Evolutionary conservation across 495 filamentous ascomycete genomes (phyloP).

Genomic region (Choiromyces venosus): DNA sequence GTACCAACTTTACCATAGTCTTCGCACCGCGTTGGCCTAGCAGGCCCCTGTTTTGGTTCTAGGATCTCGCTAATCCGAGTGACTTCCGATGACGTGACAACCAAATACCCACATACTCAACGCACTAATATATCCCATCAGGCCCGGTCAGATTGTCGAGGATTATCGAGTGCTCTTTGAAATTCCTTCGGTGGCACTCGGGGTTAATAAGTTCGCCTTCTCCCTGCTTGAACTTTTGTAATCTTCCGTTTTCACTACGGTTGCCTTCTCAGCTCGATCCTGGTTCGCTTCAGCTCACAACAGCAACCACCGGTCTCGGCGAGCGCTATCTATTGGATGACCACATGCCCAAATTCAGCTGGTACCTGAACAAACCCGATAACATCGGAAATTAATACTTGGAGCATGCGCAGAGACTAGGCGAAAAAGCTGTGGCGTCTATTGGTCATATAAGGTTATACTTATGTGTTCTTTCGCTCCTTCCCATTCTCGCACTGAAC

Average conservation of each 20-base stretch:
- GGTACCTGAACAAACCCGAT: constrained; percentile 1
- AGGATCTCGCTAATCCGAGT: neutral
- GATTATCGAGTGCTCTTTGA: neutral
- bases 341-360: constrained; percentile 1
- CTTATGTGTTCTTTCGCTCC: neutral
- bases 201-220: neutral
- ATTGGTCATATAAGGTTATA: neutral
- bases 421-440: neutral
- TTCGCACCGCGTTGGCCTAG: neutral
- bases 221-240: neutral
- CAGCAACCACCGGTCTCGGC: neutral
- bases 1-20: neutral
- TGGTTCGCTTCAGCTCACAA: neutral
- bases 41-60: neutral
- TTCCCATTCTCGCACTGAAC: neutral
- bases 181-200: neutral
- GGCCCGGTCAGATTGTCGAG: neutral
- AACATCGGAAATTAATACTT: neutral
- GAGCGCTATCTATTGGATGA: neutral
- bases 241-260: neutral
- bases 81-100: neutral
- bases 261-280: neutral
- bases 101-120: neutral
- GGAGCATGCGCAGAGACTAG: neutral
- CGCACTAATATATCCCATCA: neutral